phyloP scores from a whole-genome alignment of 169 alveolate species.

The Prorocentrum cordatum region DNA sequence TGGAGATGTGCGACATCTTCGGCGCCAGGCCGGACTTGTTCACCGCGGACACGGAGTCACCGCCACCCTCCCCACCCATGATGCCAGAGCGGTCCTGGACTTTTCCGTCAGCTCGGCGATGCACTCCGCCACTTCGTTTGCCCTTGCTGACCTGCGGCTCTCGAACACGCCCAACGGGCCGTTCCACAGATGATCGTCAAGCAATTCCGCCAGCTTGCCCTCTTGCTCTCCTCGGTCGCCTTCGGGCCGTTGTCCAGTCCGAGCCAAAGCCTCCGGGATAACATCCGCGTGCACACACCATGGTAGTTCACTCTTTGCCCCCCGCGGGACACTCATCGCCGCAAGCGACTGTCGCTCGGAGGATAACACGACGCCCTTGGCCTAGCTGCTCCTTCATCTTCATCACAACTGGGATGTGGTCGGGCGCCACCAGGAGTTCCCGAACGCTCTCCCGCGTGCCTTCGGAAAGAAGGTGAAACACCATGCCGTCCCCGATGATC shows the following conservation, averaged over 20 bases:
- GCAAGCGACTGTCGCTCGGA: no score
- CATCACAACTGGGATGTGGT: no score
- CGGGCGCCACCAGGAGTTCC: no score
- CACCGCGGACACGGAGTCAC: no score
- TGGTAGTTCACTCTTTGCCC: no score
- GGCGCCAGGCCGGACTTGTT: no score
- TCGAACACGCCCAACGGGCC: constrained; percentile 76
- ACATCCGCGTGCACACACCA: constrained; percentile 77
- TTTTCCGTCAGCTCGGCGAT: constrained; percentile 84
- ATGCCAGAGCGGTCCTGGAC: no score
- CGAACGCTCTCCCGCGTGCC: not conserved
- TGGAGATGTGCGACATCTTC: constrained; percentile 89
- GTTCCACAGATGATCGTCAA: constrained; percentile 74
- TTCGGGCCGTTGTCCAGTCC: constrained; percentile 92
- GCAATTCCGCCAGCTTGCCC: constrained; percentile 52
- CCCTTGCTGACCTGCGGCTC: constrained; percentile 70
- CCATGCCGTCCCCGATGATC: constrained; percentile 99
- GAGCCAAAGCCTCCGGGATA: constrained; percentile 87
- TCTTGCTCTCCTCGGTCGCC: constrained; percentile 70
- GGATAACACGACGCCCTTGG: no score
- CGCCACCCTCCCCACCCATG: constrained; percentile 87
- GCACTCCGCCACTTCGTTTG: not conserved
- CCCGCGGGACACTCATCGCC: no score
- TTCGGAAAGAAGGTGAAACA: constrained; percentile 93
- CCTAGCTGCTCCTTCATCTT: no score